A percentile compares a stretch with the other conserved stretches of the same genome.
Evolutionary conservation across 805 yeast genomes (phyloP).

Genomic region (Scheffersomyces amazonensis): DNA sequence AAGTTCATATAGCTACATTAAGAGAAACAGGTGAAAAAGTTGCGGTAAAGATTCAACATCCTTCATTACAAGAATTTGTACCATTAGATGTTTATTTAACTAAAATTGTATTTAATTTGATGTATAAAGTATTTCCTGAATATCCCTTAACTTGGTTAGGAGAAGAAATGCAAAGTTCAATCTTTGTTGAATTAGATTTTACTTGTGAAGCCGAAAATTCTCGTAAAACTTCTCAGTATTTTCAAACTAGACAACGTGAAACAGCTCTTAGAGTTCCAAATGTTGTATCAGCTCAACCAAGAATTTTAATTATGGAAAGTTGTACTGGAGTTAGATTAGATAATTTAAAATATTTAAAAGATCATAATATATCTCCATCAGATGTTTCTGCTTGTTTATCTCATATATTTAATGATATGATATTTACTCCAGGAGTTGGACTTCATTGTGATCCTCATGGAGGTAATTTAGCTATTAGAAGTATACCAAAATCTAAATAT

Average conservation of each 20-base stretch:
- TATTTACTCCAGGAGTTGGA: slow-evolving; percentile 87
- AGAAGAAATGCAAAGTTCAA: slow-evolving; percentile 83
- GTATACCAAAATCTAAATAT: slow-evolving; percentile 19
- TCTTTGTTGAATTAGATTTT: slow-evolving; percentile 89
- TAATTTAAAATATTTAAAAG: slow-evolving; percentile 60
- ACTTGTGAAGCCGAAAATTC: slow-evolving; percentile 85
- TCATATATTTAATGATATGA: slow-evolving; percentile 92
- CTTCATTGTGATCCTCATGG: slow-evolving; percentile 99
- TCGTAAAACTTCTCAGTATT: slow-evolving; percentile 62
- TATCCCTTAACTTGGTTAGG: slow-evolving; percentile 95
- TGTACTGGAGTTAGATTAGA: slow-evolving; percentile 82
- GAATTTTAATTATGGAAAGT: slow-evolving; percentile 86
- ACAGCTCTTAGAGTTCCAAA: slow-evolving; percentile 84
- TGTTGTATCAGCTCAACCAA: slow-evolving; percentile 58
- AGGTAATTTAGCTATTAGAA: slow-evolving; percentile 85
- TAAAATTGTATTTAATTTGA: slow-evolving; percentile 64
- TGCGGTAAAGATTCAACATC: slow-evolving; percentile 95
- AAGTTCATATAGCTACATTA: slow-evolving; percentile 80
- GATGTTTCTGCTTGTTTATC: slow-evolving; percentile 84
- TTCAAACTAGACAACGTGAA: slow-evolving; percentile 46
- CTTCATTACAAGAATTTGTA: slow-evolving; percentile 78
- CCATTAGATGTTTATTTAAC: slow-evolving; percentile 87
- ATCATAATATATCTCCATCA: slow-evolving; percentile 63
- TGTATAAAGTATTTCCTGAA: slow-evolving; percentile 83
- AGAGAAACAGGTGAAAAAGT: slow-evolving; percentile 62